phyloP scores from a whole-genome alignment of 78 protist genomes.

The Parvularia atlantis region DNA sequence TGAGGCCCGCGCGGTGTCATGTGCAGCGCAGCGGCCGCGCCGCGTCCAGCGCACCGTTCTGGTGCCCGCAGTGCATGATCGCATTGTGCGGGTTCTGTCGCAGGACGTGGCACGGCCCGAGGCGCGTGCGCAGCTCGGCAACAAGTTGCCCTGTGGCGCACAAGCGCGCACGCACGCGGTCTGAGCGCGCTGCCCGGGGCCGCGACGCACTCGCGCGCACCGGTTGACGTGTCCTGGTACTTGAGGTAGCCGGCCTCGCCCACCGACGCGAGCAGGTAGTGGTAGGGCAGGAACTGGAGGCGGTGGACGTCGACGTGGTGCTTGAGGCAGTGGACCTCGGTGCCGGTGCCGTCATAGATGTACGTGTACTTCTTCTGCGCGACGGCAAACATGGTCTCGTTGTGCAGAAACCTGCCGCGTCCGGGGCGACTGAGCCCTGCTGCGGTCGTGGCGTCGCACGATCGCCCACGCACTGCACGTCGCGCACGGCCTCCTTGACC shows the following conservation, averaged over 20 bases:
- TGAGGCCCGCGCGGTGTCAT: not conserved
- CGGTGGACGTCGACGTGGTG: conserved; percentile 43
- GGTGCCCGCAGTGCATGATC: conserved; percentile 67
- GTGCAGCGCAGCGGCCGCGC: not conserved
- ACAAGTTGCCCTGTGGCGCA: conserved; percentile 33
- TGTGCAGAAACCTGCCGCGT: conserved; percentile 73
- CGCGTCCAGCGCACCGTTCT: conserved; percentile 24
- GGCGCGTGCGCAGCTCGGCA: conserved; percentile 25
- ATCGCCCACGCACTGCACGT: conserved; percentile 37
- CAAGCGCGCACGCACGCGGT: no score
- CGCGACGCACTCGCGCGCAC: conserved; percentile 34
- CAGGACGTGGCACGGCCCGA: conserved; percentile 37
- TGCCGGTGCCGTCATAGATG: conserved; percentile 82
- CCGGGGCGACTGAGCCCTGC: no score
- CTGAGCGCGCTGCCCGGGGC: no score
- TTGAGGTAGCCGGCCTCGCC: conserved; percentile 25
- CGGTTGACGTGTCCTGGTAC: conserved; percentile 64
- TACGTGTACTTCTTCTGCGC: conserved; percentile 84
- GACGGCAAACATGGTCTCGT: conserved; percentile 83
- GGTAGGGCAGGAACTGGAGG: conserved; percentile 81
- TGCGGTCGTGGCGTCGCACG: no score
- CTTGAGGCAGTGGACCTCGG: conserved; percentile 79
- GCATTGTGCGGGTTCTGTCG: conserved; percentile 74
- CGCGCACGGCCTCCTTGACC: conserved; percentile 59
- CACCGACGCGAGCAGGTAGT: conserved; percentile 68